Conservation (phyloP, 192 early-diverging fungal genomes). For the Coemansia sp. region DNA sequence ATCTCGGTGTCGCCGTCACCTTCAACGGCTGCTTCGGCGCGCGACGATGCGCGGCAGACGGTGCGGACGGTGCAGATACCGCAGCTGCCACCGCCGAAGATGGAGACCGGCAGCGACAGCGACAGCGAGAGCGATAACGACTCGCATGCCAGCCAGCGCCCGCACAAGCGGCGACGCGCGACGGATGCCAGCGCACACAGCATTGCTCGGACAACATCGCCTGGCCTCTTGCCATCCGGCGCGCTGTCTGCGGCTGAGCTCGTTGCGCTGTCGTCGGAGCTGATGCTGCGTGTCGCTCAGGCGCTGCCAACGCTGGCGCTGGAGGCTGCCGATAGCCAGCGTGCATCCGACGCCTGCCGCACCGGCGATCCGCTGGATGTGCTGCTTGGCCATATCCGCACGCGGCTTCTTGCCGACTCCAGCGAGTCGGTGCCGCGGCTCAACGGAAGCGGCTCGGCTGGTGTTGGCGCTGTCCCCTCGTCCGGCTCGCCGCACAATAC, state of each 20-base stretch:
- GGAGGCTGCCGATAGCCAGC: conserved; percentile 20
- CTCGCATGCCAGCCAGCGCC: conserved; percentile 1
- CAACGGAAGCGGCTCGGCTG: conserved; percentile 1
- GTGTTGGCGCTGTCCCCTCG: not conserved
- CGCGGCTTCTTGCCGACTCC: conserved; percentile 11
- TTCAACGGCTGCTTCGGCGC: conserved; percentile 24
- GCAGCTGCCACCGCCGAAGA: not conserved
- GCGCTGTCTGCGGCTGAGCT: conserved; percentile 43
- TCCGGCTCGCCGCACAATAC: conserved; percentile 3
- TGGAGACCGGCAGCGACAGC: not conserved
- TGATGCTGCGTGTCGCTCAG: conserved; percentile 44
- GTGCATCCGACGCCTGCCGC: not conserved
- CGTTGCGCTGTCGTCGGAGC: conserved; percentile 51
- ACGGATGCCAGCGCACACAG: conserved; percentile 27
- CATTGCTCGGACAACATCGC: conserved; percentile 12
- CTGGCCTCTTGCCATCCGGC: conserved; percentile 22
- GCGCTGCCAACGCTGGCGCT: conserved; percentile 42
- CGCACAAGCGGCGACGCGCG: conserved; percentile 39
- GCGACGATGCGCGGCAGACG: not conserved
- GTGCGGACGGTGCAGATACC: not conserved
- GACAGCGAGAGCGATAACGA: conserved; percentile 15
- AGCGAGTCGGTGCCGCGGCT: not conserved
- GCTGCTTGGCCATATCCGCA: conserved; percentile 27
- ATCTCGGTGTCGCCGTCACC: conserved; percentile 53
- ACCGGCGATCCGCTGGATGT: conserved; percentile 25